These are phyloP conservation scores for Hypoxylon cercidicola DNA, from an alignment of 495 filamentous ascomycete species.

Conservation along the genomic window DNA sequence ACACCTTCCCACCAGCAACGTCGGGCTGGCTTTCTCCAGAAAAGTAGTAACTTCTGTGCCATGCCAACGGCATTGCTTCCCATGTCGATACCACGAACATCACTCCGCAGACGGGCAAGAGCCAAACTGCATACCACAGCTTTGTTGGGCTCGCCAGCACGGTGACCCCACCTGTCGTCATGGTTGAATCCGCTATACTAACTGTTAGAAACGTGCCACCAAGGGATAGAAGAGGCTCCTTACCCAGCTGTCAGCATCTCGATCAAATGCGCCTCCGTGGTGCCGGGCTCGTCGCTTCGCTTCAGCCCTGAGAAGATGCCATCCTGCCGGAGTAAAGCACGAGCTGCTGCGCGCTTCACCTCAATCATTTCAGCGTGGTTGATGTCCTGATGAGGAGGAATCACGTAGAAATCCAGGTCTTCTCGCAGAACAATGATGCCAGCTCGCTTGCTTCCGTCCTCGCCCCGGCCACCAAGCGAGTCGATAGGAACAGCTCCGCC, in stretches of 20 bases:
- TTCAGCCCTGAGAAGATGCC: constrained; percentile 96
- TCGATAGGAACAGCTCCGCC: constrained; percentile 71
- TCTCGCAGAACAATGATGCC: constrained; percentile 98
- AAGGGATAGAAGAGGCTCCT: constrained; percentile 42
- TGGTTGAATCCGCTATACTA: constrained; percentile 87
- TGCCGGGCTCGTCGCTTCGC: constrained; percentile 94
- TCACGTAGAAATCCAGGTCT: constrained; percentile 97
- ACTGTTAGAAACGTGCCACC: constrained; percentile 23
- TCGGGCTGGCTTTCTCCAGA: constrained; percentile 97
- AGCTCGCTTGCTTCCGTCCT: constrained; percentile 74
- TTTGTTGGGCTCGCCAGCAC: constrained; percentile 95
- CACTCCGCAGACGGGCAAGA: constrained; percentile 89
- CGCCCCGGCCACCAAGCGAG: constrained; percentile 52
- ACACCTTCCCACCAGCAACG: constrained; percentile 99
- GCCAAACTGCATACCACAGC: constrained; percentile 97
- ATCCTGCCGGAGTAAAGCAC: constrained; percentile 85
- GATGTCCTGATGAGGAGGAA: constrained; percentile 88
- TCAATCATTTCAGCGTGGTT: constrained; percentile 92
- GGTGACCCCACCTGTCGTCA: constrained; percentile 94
- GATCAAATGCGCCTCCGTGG: constrained; percentile 97
- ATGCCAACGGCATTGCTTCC: constrained; percentile 89
- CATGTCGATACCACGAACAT: constrained; percentile 82
- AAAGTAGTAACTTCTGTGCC: constrained; percentile 97
- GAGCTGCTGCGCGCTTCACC: constrained; percentile 92
- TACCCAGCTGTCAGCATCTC: constrained; percentile 99